Percentiles rank a stretch among this genome's conserved stretches.
phyloP scores from a whole-genome alignment of 495 filamentous ascomycete genomes.

The Hypoxylon lenormandii region DNA sequence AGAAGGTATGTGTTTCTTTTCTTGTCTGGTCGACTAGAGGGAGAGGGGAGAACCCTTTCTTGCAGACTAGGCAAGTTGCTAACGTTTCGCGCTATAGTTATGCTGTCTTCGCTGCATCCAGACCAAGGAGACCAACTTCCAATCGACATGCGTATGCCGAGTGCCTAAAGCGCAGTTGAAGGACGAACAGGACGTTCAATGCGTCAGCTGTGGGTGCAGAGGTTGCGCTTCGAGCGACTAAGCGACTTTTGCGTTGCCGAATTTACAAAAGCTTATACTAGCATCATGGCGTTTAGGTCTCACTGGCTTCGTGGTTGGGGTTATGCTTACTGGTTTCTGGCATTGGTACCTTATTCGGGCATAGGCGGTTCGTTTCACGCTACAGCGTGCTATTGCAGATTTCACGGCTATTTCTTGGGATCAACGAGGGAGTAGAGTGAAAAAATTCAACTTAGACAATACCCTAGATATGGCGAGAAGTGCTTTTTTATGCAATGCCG shows the following conservation, averaged over 20 bases:
- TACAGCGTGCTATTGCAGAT: conserved; percentile 26
- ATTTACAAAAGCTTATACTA: conserved; percentile 3
- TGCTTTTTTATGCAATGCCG: conserved; percentile 20
- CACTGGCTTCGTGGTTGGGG: conserved; percentile 30
- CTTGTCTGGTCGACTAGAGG: neutral
- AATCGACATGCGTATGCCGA: conserved; percentile 95
- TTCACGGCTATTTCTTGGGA: neutral
- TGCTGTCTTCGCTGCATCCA: conserved; percentile 97
- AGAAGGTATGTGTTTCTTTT: conserved; percentile 73
- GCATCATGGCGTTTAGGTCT: conserved; percentile 43
- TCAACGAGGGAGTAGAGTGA: conserved; percentile 22
- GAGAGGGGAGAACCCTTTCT: neutral
- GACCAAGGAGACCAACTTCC: conserved; percentile 99
- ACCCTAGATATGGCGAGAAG: neutral
- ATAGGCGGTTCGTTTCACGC: conserved; percentile 21
- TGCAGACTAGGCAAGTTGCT: conserved; percentile 6
- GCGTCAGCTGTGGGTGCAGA: conserved; percentile 93
- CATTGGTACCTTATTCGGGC: conserved; percentile 33
- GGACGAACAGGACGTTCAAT: conserved; percentile 89
- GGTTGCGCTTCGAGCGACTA: conserved; percentile 90
- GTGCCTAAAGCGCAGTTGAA: conserved; percentile 92
- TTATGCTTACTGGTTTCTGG: conserved; percentile 15
- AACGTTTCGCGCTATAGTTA: conserved; percentile 63
- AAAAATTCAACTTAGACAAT: conserved; percentile 31
- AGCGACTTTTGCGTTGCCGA: conserved; percentile 5